Evolutionary conservation across 2,329 filamentous ascomycete species (phyloP).

Genomic region (Cytospora paraplurivora): DNA sequence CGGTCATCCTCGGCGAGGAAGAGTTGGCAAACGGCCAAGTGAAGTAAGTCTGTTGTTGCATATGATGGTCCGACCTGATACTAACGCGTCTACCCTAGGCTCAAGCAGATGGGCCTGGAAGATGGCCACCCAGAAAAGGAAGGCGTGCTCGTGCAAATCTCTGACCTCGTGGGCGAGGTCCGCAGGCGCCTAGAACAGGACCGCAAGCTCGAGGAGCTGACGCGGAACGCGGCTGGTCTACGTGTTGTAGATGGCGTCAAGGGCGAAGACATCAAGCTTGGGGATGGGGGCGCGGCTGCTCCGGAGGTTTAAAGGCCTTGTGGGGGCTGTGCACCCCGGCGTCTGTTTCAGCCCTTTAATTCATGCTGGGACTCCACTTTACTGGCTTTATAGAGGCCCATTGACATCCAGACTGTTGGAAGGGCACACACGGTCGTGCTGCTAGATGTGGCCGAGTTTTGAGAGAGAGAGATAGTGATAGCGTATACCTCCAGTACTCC

Average conservation of each 20-base stretch:
- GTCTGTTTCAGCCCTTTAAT: neutral
- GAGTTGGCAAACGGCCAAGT: conserved; percentile 83
- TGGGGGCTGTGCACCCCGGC: neutral
- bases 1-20: conserved; percentile 87
- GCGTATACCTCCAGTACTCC: neutral
- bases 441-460: too few species aligned
- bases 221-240: conserved; percentile 47
- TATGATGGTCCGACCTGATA: neutral
- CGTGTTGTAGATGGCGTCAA: conserved; percentile 51
- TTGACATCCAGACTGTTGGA: conserved; percentile 10
- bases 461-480: neutral
- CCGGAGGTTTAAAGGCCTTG: neutral
- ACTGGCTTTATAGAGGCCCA: conserved; percentile 3
- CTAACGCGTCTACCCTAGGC: conserved; percentile 45
- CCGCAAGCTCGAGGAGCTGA: conserved; percentile 47
- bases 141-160: conserved; percentile 71
- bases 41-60: conserved; percentile 54
- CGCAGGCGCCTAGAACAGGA: conserved; percentile 43
- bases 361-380: neutral
- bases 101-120: conserved; percentile 66
- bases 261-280: conserved; percentile 41
- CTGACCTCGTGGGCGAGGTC: conserved; percentile 65
- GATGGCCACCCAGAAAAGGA: conserved; percentile 90
- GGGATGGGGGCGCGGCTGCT: conserved; percentile 29
- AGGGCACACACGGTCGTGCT: conserved; percentile 1